A percentile compares a stretch with the other conserved stretches of the same genome.
Conservation (phyloP, 495 filamentous ascomycete species). For the Neurospora discreta region DNA sequence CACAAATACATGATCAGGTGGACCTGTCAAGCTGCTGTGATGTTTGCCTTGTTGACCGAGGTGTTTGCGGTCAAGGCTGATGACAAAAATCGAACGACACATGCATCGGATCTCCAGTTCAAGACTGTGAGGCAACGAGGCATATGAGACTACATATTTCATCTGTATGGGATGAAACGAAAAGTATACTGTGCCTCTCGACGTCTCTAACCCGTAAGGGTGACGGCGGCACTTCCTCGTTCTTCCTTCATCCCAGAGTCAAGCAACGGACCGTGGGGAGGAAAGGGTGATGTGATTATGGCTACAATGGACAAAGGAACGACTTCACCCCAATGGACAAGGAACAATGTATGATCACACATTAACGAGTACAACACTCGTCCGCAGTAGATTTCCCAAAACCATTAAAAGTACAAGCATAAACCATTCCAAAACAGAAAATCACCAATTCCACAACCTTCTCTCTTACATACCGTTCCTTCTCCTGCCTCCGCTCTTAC, state of each 20-base stretch:
- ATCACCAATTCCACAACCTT: not conserved
- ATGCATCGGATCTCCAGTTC: too few relatives aligned
- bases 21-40: not conserved
- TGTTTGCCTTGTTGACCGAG: not conserved
- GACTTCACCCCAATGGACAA: not conserved
- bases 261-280: not conserved
- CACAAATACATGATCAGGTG: not conserved
- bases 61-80: not conserved
- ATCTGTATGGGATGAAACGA: too few relatives aligned
- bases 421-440: not conserved
- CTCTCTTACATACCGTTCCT: constrained; percentile 42
- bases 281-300: not conserved
- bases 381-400: not conserved
- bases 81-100: not conserved
- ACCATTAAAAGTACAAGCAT: not conserved
- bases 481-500: constrained; percentile 74
- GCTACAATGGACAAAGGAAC: not conserved
- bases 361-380: not conserved
- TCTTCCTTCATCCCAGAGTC: not conserved
- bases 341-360: not conserved
- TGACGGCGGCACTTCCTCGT: not conserved
- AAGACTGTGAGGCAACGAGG: not conserved
- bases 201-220: not conserved
- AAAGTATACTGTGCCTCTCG: too few relatives aligned
- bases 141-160: too few relatives aligned